A percentile compares a stretch with the other conserved stretches of the same genome.
phyloP scores from a whole-genome alignment of 768 basidiomycete genomes.

The Suillus hirtellus region DNA sequence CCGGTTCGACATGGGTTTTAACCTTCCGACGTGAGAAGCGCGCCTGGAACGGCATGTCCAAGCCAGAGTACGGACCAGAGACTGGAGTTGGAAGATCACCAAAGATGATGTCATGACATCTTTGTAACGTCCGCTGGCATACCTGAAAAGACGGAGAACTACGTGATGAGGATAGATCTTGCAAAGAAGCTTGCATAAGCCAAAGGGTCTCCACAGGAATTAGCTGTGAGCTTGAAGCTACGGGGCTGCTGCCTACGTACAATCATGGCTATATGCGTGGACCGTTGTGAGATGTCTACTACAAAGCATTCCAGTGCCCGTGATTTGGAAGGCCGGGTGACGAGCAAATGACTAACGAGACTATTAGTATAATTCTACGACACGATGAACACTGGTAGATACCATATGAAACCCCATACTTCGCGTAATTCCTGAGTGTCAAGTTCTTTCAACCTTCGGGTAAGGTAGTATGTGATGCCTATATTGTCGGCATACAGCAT shows the following conservation, averaged over 20 bases:
- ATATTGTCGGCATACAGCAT: slow-evolving; percentile 82
- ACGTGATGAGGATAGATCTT: slow-evolving; percentile 59
- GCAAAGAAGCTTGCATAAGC: slow-evolving; percentile 97
- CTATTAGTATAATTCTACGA: slow-evolving; percentile 17
- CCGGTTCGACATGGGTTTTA: slow-evolving; percentile 70
- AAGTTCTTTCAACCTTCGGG: slow-evolving; percentile 67
- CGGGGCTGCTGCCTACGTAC: slow-evolving; percentile 54
- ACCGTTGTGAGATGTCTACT: slow-evolving; percentile 82
- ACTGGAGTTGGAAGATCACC: slow-evolving; percentile 73
- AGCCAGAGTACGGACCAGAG: slow-evolving; percentile 64
- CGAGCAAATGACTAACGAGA: slow-evolving; percentile 77
- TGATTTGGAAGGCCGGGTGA: slow-evolving; percentile 89
- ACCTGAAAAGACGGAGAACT: slow-evolving; percentile 81
- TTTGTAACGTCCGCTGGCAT: slow-evolving; percentile 88
- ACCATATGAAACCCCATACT: slow-evolving; percentile 92
- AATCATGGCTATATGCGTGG: slow-evolving; percentile 93
- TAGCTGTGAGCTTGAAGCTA: slow-evolving; percentile 12
- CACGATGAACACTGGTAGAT: slow-evolving; percentile 21
- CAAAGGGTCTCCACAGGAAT: slow-evolving; percentile 73
- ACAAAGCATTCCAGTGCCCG: slow-evolving; percentile 94
- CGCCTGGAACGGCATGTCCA: slow-evolving; percentile 49
- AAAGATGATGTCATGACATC: slow-evolving; percentile 96
- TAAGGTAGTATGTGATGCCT: slow-evolving; percentile 89
- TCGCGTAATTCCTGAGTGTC: slow-evolving; percentile 73
- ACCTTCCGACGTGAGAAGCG: slow-evolving; percentile 63